phyloP scores from a whole-genome alignment of 305 asterid species.

The Fraxinus albicans region DNA sequence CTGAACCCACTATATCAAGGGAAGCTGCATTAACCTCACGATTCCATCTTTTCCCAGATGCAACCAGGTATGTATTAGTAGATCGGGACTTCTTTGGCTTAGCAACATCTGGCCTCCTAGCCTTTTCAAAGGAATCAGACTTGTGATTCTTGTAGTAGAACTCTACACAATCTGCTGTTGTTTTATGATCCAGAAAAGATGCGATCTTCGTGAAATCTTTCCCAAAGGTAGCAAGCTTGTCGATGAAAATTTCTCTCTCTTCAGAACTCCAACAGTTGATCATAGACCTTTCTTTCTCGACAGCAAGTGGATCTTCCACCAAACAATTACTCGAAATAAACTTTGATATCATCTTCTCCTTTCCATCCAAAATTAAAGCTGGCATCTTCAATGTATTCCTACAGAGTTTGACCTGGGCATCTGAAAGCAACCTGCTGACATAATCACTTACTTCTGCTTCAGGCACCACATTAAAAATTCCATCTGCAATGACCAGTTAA shows the following conservation, averaged over 20 bases:
- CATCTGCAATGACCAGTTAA: constrained; percentile 54
- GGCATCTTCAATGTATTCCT: constrained; percentile 83
- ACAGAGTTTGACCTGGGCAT: constrained; percentile 57
- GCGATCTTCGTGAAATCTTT: constrained; percentile 79
- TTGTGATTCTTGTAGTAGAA: constrained; percentile 97
- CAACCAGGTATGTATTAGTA: constrained; percentile 67
- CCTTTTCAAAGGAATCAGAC: constrained; percentile 69
- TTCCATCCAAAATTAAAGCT: constrained; percentile 72
- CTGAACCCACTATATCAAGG: constrained; percentile 79
- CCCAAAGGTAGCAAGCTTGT: constrained; percentile 67
- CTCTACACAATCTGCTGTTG: constrained; percentile 89
- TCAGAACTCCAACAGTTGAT: constrained; percentile 78
- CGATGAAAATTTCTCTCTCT: constrained; percentile 79
- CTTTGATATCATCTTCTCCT: constrained; percentile 54
- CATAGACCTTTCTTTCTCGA: constrained; percentile 70
- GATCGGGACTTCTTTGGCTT: constrained; percentile 63
- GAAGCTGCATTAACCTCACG: constrained; percentile 81
- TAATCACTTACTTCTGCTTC: constrained; percentile 57
- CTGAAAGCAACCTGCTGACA: constrained; percentile 54
- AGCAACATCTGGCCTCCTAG: constrained; percentile 56
- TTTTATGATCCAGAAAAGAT: constrained; percentile 74
- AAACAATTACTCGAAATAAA: constrained; percentile 74
- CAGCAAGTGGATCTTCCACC: constrained; percentile 85
- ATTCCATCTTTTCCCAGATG: constrained; percentile 80
- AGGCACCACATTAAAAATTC: constrained; percentile 49